A percentile compares a stretch with the other conserved stretches of the same genome.
Evolutionary conservation across 169 alveolate species (phyloP).

Genomic region (Ophryocystis elektroscirrha): DNA sequence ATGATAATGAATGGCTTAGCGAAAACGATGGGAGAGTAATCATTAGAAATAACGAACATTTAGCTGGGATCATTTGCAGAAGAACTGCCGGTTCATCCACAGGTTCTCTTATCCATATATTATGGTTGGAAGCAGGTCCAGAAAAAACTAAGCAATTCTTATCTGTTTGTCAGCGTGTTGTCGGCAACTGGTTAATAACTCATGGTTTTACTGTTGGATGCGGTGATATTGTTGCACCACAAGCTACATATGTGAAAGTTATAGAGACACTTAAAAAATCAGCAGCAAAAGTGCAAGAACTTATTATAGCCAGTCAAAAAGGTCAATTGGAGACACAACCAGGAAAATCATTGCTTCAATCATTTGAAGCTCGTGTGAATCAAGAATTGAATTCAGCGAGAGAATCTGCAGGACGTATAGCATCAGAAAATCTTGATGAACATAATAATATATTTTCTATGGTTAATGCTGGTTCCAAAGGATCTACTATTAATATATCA

Average conservation of each 20-base stretch:
- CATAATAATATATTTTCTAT: constrained; percentile 83
- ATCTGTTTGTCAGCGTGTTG: constrained; percentile 74
- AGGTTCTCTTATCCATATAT: constrained; percentile 86
- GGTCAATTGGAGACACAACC: constrained; percentile 93
- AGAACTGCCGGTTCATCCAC: constrained; percentile 87
- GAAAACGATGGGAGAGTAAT: constrained; percentile 35
- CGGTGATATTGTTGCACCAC: constrained; percentile 85
- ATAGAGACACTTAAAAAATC: constrained; percentile 46
- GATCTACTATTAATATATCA: constrained; percentile 82
- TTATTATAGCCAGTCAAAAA: constrained; percentile 61
- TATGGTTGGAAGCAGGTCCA: constrained; percentile 95
- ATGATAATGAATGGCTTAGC: constrained; percentile 1
- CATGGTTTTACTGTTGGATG: constrained; percentile 94
- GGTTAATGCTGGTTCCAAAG: constrained; percentile 93
- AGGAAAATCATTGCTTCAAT: constrained; percentile 85
- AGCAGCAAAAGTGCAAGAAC: constrained; percentile 26
- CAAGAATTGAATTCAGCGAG: constrained; percentile 81
- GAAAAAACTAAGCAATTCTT: constrained; percentile 76
- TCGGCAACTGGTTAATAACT: constrained; percentile 85
- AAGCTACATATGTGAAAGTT: constrained; percentile 59
- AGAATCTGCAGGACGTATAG: constrained; percentile 60
- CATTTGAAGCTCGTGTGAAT: constrained; percentile 89
- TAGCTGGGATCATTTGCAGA: constrained; percentile 86
- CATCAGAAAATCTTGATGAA: constrained; percentile 68
- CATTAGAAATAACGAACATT: constrained; percentile 78